These are phyloP conservation scores for Phycomyces blakesleeanus DNA, from an alignment of 192 early-diverging fungal species.

Conservation along the genomic window DNA sequence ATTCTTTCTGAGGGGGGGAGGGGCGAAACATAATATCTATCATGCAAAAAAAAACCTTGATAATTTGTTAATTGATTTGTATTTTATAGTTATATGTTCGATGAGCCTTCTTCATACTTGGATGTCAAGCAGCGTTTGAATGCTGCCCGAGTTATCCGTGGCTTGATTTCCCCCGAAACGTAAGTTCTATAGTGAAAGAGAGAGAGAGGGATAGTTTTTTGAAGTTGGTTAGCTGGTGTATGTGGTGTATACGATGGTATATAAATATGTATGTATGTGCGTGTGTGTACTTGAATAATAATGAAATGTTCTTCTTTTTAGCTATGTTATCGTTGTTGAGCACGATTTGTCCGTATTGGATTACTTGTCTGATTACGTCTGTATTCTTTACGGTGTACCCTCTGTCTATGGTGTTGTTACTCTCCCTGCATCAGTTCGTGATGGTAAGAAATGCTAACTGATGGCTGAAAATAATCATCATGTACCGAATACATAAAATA, in stretches of 20 bases:
- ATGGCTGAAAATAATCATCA: too few species aligned
- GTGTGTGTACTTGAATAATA: too few species aligned
- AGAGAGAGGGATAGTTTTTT: too few species aligned
- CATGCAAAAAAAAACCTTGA: too few species aligned
- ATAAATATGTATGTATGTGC: too few species aligned
- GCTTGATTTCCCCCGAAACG: constrained; percentile 59
- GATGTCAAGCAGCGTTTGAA: constrained; percentile 99
- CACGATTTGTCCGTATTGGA: constrained; percentile 98
- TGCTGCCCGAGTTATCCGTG: constrained; percentile 89
- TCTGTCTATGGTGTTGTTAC: constrained; percentile 97
- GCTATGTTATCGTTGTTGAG: constrained; percentile 95
- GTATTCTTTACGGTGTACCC: constrained; percentile 97
- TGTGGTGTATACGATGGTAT: too few species aligned
- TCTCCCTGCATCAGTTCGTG: constrained; percentile 92
- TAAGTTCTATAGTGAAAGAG: too few species aligned
- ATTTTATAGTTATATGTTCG: constrained; percentile 85
- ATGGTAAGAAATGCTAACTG: constrained; percentile 72
- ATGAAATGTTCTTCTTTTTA: too few species aligned
- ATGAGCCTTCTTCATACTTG: constrained; percentile 96
- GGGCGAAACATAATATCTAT: too few species aligned
- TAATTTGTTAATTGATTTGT: background rate
- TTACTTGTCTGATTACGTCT: constrained; percentile 97
- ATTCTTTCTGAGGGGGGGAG: too few species aligned
- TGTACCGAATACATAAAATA: too few species aligned
- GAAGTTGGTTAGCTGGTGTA: too few species aligned